phyloP scores from a whole-genome alignment of 768 basidiomycete species.

The Pholiota molesta region DNA sequence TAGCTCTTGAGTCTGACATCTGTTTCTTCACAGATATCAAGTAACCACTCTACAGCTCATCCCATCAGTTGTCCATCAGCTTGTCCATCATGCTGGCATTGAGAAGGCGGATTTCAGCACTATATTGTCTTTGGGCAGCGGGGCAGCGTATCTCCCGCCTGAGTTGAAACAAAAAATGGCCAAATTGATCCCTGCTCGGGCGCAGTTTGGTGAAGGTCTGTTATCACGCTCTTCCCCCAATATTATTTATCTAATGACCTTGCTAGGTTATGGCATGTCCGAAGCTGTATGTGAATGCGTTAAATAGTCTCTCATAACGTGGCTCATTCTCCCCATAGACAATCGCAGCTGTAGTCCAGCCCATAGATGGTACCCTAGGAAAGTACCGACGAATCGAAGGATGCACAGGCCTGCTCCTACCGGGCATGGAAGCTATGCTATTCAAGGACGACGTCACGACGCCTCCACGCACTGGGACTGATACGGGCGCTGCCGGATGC shows the following conservation, averaged over 20 bases:
- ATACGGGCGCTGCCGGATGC: constrained; percentile 39
- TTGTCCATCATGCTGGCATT: constrained; percentile 58
- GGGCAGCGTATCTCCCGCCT: constrained; percentile 71
- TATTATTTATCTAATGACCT: neutral
- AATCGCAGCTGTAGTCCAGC: constrained; percentile 48
- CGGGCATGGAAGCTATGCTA: constrained; percentile 67
- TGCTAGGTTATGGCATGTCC: constrained; percentile 71
- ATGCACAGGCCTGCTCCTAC: constrained; percentile 59
- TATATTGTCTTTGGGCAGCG: constrained; percentile 45
- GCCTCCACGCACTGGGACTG: constrained; percentile 8
- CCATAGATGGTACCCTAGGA: constrained; percentile 49
- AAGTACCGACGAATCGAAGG: constrained; percentile 41
- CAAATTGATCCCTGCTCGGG: constrained; percentile 36
- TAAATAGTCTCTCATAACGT: neutral
- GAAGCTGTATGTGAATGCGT: constrained; percentile 51
- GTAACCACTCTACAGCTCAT: constrained; percentile 54
- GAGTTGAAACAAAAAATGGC: constrained; percentile 47
- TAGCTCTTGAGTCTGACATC: neutral
- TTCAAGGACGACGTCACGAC: constrained; percentile 55
- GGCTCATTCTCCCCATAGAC: constrained; percentile 44
- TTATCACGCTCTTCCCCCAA: neutral
- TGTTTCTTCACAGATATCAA: constrained; percentile 46
- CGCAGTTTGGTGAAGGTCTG: constrained; percentile 49
- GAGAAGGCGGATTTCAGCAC: constrained; percentile 56
- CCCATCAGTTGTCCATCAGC: constrained; percentile 67